Base-by-base conservation (phyloP, 2,329 filamentous ascomycete genomes). In the Paracoccidioides brasiliensis region DNA sequence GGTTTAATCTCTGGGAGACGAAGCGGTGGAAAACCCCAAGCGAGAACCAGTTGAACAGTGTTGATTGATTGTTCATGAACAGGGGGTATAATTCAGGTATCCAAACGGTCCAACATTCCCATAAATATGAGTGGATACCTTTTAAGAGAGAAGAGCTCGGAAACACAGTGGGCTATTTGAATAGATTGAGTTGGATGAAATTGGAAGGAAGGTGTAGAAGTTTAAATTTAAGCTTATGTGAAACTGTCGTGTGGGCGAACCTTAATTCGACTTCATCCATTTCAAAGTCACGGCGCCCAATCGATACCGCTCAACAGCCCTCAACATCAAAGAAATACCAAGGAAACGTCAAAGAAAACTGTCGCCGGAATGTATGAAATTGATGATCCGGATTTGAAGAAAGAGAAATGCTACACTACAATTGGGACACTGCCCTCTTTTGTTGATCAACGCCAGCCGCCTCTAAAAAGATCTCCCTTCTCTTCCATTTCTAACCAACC, bases 381-480 rank as follows among this genome's bases (percentile, higher is more conserved):
- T 54, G 64, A 68, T 4, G 70, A 72, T 48, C 63, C 68, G 52
- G 63, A 65, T 55, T 68, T 70, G 7, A 59, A 63, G 55, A 67
- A 64, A 55, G 70, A 74, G 55, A 93, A 86, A 77, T 90, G 87
- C 69, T 85, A 80, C 69, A 83, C 88, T 60, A 86, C 84, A 0
- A 81, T 87, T 64, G 82, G 82, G 43, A 75, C 76, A 10, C 80
- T 91, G 68, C 74, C 77, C 32, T 74, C 77, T 35, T 85, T 88
- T 70, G 74, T 91, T 46, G 82, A 95, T 67, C 77, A 82, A 5
- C 78, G 80, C 56, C 85, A 89, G 64, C 78, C 81, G 35, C 85
- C 89, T 1, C 76, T 74, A 5, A 90, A 86, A 66, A 84, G 82
- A 64, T 83, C 86, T 62, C 90, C 89, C 3, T 95, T 91, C 77